Conservation (phyloP, 176 grass and related monocot genomes). For the Pharus latifolius region DNA sequence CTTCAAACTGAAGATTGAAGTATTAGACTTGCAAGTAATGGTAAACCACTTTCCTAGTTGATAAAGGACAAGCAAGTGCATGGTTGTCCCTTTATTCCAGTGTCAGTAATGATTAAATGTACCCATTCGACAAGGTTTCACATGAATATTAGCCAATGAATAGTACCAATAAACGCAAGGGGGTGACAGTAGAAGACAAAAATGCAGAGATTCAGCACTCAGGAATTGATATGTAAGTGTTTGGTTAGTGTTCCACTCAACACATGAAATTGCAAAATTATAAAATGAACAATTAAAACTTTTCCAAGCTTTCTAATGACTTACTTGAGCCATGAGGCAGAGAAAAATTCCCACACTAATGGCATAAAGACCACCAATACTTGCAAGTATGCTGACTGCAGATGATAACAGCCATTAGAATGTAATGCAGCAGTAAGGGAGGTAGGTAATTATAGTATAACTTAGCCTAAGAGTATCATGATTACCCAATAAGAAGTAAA, state of each 20-base stretch:
- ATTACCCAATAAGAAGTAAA: too few relatives aligned
- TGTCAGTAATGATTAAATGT: neutral
- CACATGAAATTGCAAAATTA: neutral
- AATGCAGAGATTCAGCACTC: neutral
- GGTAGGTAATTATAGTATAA: neutral
- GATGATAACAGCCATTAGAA: slow-evolving; percentile 10
- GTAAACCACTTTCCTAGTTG: neutral
- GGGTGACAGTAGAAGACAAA: neutral
- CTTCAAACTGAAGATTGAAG: slow-evolving; percentile 54
- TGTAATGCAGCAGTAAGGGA: neutral
- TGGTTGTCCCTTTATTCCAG: neutral
- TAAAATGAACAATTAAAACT: neutral
- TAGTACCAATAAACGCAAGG: neutral
- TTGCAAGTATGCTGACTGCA: slow-evolving; percentile 87
- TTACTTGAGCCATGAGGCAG: slow-evolving; percentile 82
- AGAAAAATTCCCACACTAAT: slow-evolving; percentile 75
- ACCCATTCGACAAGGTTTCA: neutral
- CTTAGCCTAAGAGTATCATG: too few relatives aligned
- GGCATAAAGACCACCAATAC: slow-evolving; percentile 85
- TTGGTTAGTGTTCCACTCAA: neutral
- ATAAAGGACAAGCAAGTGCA: neutral
- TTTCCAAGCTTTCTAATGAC: neutral
- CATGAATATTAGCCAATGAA: neutral
- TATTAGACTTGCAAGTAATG: slow-evolving; percentile 2
- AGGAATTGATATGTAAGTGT: neutral